Evolutionary conservation across 495 filamentous ascomycete species (phyloP), one percentile per base, ranked within the genome.

Genomic region (Articulospora tetracladia): DNA sequence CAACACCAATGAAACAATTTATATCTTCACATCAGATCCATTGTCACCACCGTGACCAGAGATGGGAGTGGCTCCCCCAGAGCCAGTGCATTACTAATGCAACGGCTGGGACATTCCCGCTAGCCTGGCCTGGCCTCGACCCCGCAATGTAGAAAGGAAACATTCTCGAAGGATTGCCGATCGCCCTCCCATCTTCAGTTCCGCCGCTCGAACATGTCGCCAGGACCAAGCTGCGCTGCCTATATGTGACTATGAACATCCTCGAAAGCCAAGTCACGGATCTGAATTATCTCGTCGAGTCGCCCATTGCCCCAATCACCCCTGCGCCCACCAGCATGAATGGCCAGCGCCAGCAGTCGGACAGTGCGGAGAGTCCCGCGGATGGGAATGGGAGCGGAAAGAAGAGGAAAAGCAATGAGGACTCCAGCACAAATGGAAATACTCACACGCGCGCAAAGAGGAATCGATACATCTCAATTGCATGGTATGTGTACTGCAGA

Each of bases 381-480:
- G 66, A 36, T 32, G 63, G 53, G 19, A 55, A 47, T 52, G 60
- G 51, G 58, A 57, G 68, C 51, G 70, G 70, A 60, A 68, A 68
- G 30, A 79, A 79, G 66, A 71, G 76, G 60, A 78, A 76, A 69
- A 69, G 67, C 6, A 77, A 70, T 17, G 71, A 63, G 7, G 74
- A 59, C 15, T 3, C 20, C 19, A 7, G 17, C 61, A 32, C 24
- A 7, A 62, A 49, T 39, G 71, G 63, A 20, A 62, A 61, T 22
- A 61, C 62, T 55, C 80, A 82, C 70, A 78, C 78, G 63, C 67
- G 84, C 56, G 81, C 81, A 62, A 89, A 89, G 71, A 74, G 86
- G 55, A 89, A 88, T 67, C 78, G 90, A 70, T 96, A 96, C 75
- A 93, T 94, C 69, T 92, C 90, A 34, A 94, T 96, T 65, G 92